Percentiles rank a stretch among this genome's conserved stretches.
Conservation (phyloP, 257 asterid species). For the Solanum chilense region DNA sequence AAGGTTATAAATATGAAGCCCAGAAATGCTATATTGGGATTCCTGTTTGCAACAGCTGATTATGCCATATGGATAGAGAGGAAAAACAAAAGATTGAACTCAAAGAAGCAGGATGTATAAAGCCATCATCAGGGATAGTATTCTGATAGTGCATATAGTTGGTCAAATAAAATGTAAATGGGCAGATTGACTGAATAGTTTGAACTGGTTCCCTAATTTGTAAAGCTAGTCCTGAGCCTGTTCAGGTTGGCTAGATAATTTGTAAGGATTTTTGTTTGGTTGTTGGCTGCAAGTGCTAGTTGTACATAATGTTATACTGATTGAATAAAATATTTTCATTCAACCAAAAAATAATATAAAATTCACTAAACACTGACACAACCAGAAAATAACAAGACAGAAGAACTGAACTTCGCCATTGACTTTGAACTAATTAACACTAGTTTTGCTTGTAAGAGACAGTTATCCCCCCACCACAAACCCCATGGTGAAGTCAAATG, state of each 20-base stretch:
- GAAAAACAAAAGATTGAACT: not conserved
- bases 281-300: not conserved
- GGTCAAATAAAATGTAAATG: not conserved
- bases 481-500: not conserved
- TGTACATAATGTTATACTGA: not conserved
- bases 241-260: not conserved
- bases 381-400: not conserved
- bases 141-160: not conserved
- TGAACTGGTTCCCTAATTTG: not conserved
- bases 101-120: not conserved
- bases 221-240: not conserved
- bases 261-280: not conserved
- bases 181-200: not conserved
- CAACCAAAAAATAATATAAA: not conserved
- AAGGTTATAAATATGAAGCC: not conserved
- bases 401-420: not conserved
- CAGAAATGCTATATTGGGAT: not conserved
- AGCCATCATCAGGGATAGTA: not conserved
- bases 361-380: not conserved
- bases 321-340: not conserved
- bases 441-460: not conserved
- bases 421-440: not conserved
- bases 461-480: not conserved
- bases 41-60: not conserved
- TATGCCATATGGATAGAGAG: not conserved